Conservation (phyloP, 441 rosid genomes). For the Pelargonium australe region DNA sequence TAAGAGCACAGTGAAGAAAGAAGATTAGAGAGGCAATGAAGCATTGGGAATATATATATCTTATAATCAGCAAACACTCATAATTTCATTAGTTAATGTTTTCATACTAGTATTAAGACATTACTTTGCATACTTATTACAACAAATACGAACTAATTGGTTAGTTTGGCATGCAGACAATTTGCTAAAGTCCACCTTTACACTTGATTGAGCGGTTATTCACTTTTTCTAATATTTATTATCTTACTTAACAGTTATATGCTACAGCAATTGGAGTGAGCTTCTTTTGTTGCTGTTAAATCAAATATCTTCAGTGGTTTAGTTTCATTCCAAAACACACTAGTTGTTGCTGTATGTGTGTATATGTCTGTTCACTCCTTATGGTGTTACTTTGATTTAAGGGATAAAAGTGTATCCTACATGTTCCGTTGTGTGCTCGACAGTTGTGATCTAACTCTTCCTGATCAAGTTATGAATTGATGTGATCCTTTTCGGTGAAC, state of each 20-base stretch:
- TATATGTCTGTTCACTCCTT: neutral
- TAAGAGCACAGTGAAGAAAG: too few species aligned
- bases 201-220: neutral
- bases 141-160: neutral
- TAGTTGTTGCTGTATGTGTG: neutral
- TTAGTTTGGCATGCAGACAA: neutral
- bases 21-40: too few species aligned
- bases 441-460: neutral
- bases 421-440: neutral
- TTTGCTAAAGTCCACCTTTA: neutral
- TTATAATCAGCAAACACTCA: too few species aligned
- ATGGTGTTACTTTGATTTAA: neutral
- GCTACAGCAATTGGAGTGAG: neutral
- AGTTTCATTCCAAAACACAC: neutral
- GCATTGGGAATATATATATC: too few species aligned
- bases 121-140: neutral
- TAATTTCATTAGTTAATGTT: neutral
- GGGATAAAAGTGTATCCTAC: too few species aligned
- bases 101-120: neutral
- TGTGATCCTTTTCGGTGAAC: neutral
- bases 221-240: neutral
- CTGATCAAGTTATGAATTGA: neutral
- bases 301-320: neutral
- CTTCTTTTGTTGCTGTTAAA: neutral
- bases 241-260: neutral